Conservation (phyloP, 2,329 filamentous ascomycete genomes). For the Coniella lustricola region DNA sequence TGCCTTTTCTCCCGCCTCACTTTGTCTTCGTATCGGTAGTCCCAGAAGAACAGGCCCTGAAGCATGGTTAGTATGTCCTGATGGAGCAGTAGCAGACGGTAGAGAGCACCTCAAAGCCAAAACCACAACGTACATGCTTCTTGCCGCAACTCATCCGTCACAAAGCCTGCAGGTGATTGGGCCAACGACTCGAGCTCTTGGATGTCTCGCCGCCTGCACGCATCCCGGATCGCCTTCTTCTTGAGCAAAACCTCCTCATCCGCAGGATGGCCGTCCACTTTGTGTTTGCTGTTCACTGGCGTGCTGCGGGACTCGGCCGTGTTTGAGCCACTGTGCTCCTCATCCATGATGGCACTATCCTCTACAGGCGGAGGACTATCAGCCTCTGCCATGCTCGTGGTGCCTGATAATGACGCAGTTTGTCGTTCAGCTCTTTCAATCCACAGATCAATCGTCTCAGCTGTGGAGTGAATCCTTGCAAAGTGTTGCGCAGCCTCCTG, state of each 20-base stretch:
- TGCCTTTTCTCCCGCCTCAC: slow-evolving; percentile 15
- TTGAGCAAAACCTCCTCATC: slow-evolving; percentile 23
- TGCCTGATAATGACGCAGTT: background rate
- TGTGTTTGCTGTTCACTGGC: background rate
- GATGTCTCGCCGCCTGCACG: slow-evolving; percentile 53
- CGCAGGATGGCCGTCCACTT: background rate
- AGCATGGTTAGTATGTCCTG: background rate
- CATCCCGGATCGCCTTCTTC: slow-evolving; percentile 45
- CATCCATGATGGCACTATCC: background rate
- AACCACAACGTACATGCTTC: slow-evolving; percentile 63
- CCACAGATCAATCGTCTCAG: no score
- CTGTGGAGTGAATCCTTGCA: no score
- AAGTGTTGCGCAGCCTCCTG: no score
- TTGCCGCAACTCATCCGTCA: slow-evolving; percentile 61
- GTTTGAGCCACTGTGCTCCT: background rate
- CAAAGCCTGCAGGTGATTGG: slow-evolving; percentile 57
- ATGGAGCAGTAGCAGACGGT: background rate
- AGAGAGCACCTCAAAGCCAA: background rate
- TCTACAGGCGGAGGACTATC: background rate
- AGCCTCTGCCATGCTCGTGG: slow-evolving; percentile 1
- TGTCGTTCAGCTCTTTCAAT: no score
- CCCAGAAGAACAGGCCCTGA: slow-evolving; percentile 60
- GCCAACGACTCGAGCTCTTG: slow-evolving; percentile 50
- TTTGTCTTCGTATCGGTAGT: slow-evolving; percentile 20
- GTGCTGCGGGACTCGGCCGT: background rate